A percentile compares a stretch with the other conserved stretches of the same genome.
phyloP scores from a whole-genome alignment of 768 basidiomycete genomes.

The Psilocybe cubensis region DNA sequence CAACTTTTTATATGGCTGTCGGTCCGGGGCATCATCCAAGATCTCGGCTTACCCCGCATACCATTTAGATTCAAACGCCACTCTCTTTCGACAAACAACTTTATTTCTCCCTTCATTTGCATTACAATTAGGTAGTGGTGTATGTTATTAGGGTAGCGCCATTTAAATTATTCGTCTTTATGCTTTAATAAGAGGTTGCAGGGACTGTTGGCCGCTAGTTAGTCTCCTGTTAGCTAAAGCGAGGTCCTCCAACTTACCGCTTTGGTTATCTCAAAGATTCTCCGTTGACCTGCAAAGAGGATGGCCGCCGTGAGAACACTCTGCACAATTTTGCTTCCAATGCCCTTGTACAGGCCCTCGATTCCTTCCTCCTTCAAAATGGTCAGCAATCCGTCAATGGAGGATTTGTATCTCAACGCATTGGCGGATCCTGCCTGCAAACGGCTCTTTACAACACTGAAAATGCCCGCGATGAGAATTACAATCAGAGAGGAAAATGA shows the following conservation, averaged over 20 bases:
- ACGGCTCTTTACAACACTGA: constrained; percentile 75
- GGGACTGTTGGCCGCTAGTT: neutral
- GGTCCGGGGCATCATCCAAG: neutral
- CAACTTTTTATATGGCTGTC: neutral
- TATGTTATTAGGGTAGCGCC: neutral
- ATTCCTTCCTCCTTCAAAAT: constrained; percentile 82
- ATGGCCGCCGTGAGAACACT: constrained; percentile 94
- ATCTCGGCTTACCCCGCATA: constrained; percentile 3
- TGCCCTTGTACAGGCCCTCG: constrained; percentile 85
- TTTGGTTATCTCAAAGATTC: constrained; percentile 78
- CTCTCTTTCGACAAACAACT: neutral
- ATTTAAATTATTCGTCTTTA: neutral
- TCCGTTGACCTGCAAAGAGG: constrained; percentile 86
- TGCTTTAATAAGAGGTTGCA: constrained; percentile 6
- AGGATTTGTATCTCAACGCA: constrained; percentile 74
- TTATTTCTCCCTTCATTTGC: neutral
- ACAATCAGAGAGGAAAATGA: neutral
- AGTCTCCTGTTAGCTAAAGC: neutral
- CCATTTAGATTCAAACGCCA: too few relatives aligned
- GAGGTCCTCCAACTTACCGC: constrained; percentile 7
- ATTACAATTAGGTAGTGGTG: neutral
- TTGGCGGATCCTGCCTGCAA: constrained; percentile 74
- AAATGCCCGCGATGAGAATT: neutral
- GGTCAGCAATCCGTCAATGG: constrained; percentile 74
- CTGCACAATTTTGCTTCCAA: constrained; percentile 87